Evolutionary conservation across 1,284 basidiomycete species (phyloP).

Genomic region (Rhodotorula sp.): DNA sequence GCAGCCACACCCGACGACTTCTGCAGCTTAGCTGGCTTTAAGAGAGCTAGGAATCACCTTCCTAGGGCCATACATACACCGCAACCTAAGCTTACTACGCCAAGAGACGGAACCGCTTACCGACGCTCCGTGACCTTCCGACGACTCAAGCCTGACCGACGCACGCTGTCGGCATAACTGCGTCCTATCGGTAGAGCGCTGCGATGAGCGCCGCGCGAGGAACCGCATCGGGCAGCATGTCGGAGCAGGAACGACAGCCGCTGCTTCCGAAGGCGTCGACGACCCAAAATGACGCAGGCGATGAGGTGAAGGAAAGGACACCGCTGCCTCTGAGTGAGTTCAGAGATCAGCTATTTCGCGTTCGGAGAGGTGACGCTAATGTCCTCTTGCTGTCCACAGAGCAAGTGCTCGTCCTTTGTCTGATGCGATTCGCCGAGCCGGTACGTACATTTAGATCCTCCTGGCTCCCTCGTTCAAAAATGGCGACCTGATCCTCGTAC

Average conservation of each 20-base stretch:
- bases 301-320: not conserved
- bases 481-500: too few species aligned
- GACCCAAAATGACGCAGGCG: not conserved
- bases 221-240: not conserved
- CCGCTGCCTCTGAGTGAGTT: constrained; percentile 2
- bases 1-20: too few species aligned
- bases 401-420: constrained; percentile 50
- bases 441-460: too few species aligned
- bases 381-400: not conserved
- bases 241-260: not conserved
- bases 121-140: not conserved
- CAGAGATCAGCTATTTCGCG: too few species aligned
- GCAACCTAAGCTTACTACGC: too few species aligned
- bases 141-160: not conserved
- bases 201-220: not conserved
- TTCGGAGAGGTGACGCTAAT: fast-evolving
- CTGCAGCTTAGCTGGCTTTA: too few species aligned
- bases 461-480: too few species aligned
- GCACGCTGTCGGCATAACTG: not conserved
- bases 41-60: too few species aligned
- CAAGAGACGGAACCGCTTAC: too few species aligned
- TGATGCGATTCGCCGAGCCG: constrained; percentile 50
- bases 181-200: not conserved
- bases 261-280: not conserved
- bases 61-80: too few species aligned